Conservation (phyloP, 345 rosid species). For the Populus ilicifolia region DNA sequence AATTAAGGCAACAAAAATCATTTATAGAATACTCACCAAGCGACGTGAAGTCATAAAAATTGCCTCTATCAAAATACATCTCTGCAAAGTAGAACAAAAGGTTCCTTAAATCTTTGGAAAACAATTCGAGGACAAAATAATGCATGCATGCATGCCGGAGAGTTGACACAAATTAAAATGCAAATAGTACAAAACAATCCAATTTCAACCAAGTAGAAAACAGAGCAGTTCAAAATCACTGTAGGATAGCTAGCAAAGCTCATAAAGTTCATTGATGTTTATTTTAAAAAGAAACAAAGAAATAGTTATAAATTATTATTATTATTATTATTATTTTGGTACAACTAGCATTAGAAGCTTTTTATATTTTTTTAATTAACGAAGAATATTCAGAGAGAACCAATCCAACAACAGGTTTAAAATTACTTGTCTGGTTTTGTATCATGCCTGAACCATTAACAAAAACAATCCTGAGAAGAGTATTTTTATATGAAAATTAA, state of each 20-base stretch:
- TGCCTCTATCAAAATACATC: conserved; percentile 93
- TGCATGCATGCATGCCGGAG: not conserved
- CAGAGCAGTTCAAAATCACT: not conserved
- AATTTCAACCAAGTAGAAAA: not conserved
- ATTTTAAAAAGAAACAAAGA: not conserved
- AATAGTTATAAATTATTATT: not conserved
- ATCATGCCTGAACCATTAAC: not conserved
- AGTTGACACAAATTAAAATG: not conserved
- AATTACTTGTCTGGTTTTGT: not conserved
- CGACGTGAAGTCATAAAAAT: conserved; percentile 92
- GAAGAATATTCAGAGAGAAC: not conserved
- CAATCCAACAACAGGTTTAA: not conserved
- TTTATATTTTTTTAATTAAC: not conserved
- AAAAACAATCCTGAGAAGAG: not conserved
- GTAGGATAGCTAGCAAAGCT: not conserved
- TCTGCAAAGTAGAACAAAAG: conserved; percentile 45
- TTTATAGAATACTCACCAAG: conserved; percentile 58
- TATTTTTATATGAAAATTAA: not conserved
- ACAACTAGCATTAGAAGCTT: not conserved
- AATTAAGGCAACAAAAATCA: not conserved
- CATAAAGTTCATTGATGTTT: not conserved
- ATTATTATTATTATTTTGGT: not conserved
- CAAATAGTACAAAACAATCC: not conserved
- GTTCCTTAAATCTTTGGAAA: conserved; percentile 3
- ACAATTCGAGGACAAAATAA: not conserved